Percentiles rank a stretch among this genome's conserved stretches.
Evolutionary conservation across 345 rosid species (phyloP).

Genomic region (Erodium maritimum): DNA sequence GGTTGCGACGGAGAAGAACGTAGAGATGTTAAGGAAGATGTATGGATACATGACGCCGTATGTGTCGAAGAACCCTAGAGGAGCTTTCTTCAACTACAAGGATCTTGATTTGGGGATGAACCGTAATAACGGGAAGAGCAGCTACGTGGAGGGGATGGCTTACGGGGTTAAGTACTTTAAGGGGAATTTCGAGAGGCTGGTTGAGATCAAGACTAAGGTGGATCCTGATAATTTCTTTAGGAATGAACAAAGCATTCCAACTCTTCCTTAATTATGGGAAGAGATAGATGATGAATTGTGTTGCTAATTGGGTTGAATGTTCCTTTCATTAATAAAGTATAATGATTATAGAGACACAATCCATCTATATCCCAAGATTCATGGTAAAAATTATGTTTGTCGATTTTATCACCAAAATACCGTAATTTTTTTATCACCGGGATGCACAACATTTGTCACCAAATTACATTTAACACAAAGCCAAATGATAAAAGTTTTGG

Average conservation of each 20-base stretch:
- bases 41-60: conserved; percentile 37
- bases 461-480: too few species aligned
- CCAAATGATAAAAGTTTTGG: too few species aligned
- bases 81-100: conserved; percentile 47
- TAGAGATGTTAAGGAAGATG: conserved; percentile 26
- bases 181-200: conserved; percentile 11
- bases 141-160: conserved; percentile 9
- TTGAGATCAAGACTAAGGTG: conserved; percentile 9
- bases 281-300: too few species aligned
- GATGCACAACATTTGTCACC: too few species aligned
- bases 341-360: too few species aligned
- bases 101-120: conserved; percentile 37
- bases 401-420: too few species aligned
- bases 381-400: too few species aligned
- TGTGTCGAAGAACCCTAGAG: conserved; percentile 39
- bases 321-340: too few species aligned
- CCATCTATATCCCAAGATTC: too few species aligned
- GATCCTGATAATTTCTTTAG: conserved; percentile 13
- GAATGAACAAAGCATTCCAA: conserved; percentile 11
- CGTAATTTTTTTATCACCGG: too few species aligned
- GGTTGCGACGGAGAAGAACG: neutral
- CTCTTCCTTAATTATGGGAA: neutral
- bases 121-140: conserved; percentile 1
- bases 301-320: too few species aligned
- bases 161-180: conserved; percentile 14